phyloP scores from a whole-genome alignment of 108 stramenopile species.

The Bacterosira constricta region DNA sequence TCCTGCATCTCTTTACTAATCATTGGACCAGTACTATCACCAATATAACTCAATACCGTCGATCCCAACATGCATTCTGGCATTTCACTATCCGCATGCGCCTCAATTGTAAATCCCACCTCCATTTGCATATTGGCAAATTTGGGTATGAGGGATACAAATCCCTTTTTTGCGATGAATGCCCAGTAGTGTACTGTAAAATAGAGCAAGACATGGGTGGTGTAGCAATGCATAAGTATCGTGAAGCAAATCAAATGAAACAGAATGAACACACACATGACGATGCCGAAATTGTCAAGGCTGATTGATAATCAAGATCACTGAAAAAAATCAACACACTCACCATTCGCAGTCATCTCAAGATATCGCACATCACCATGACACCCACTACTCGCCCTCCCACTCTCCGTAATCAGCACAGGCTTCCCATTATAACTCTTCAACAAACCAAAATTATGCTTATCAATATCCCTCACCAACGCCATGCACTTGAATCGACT shows the following conservation, averaged over 20 bases:
- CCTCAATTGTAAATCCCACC: slow-evolving; percentile 72
- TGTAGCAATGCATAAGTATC: neutral
- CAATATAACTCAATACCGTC: slow-evolving; percentile 44
- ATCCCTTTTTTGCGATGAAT: slow-evolving; percentile 68
- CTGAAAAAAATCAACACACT: slow-evolving; percentile 5
- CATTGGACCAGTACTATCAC: slow-evolving; percentile 41
- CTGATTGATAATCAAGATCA: too few relatives aligned
- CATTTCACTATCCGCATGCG: slow-evolving; percentile 57
- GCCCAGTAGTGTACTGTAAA: slow-evolving; percentile 55
- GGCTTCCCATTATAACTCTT: slow-evolving; percentile 69
- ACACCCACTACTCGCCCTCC: slow-evolving; percentile 31
- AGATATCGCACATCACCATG: slow-evolving; percentile 51
- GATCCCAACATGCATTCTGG: slow-evolving; percentile 69
- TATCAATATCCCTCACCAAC: slow-evolving; percentile 49
- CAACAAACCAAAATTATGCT: slow-evolving; percentile 53
- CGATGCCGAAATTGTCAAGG: too few relatives aligned
- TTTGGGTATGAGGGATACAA: slow-evolving; percentile 59
- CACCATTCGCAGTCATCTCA: slow-evolving; percentile 59
- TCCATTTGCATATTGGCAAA: slow-evolving; percentile 63
- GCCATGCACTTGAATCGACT: slow-evolving; percentile 66
- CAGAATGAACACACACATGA: neutral
- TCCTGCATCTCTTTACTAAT: slow-evolving; percentile 45
- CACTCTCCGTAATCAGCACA: slow-evolving; percentile 70
- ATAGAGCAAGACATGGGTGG: neutral
- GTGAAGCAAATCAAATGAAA: neutral